These are phyloP conservation scores for Fusarium sp. DNA, from an alignment of 2,329 filamentous ascomycete species.

Conservation along the genomic window DNA sequence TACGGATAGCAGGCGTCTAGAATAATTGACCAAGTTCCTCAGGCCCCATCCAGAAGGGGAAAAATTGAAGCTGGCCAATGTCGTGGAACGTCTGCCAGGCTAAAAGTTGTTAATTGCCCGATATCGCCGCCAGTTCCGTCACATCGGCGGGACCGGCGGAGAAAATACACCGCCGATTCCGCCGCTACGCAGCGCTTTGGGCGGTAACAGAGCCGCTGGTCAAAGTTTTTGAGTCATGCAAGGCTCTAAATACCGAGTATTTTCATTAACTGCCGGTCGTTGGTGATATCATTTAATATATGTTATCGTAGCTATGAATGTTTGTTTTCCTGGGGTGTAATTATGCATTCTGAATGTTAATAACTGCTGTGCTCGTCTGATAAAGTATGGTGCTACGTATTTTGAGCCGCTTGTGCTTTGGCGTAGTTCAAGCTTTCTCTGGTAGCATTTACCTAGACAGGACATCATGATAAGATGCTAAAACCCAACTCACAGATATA, in stretches of 20 bases:
- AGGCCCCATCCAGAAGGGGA: constrained; percentile 12
- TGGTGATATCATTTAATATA: not conserved
- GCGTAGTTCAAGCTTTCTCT: too few species aligned
- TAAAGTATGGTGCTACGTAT: too few species aligned
- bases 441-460: too few species aligned
- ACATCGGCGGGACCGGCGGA: constrained; percentile 12
- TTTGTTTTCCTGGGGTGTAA: too few species aligned
- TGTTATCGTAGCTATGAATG: not conserved
- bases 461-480: too few species aligned
- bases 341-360: too few species aligned
- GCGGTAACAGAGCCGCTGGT: constrained; percentile 36
- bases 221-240: constrained; percentile 33
- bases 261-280: not conserved
- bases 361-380: too few species aligned
- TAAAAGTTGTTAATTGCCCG: constrained; percentile 27
- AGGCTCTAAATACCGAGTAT: constrained; percentile 14
- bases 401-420: too few species aligned
- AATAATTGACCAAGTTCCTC: constrained; percentile 23
- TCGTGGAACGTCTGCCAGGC: constrained; percentile 4
- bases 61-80: constrained; percentile 14
- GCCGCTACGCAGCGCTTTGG: constrained; percentile 14
- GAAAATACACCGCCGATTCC: constrained; percentile 6
- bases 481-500: too few species aligned
- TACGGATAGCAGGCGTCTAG: constrained; percentile 16
- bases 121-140: constrained; percentile 7